Evolutionary conservation across 768 basidiomycete species (phyloP).

Genomic region (Trametes cingulata): DNA sequence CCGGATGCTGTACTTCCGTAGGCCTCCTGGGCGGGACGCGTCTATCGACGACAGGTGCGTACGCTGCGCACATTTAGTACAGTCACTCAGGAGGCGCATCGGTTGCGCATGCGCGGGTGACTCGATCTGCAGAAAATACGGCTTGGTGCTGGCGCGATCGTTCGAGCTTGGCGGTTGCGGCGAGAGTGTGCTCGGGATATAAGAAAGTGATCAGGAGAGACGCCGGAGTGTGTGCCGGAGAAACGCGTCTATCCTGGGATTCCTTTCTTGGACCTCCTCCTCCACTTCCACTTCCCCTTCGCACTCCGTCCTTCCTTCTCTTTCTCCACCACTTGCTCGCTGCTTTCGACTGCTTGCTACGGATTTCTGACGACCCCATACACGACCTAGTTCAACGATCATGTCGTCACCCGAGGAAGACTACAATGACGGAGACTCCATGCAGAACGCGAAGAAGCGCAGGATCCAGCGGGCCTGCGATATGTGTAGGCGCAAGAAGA

Average conservation of each 20-base stretch:
- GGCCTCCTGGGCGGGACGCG: too few relatives aligned
- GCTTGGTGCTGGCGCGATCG: too few relatives aligned
- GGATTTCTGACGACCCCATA: background rate
- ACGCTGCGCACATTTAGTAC: background rate
- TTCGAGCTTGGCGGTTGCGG: too few relatives aligned
- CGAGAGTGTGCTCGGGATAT: background rate
- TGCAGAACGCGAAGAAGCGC: slow-evolving; percentile 58
- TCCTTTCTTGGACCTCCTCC: background rate
- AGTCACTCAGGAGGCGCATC: too few relatives aligned
- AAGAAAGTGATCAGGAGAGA: background rate
- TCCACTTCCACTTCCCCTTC: background rate
- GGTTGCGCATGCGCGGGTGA: too few relatives aligned
- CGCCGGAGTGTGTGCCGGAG: slow-evolving; percentile 2
- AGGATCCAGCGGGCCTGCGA: slow-evolving; percentile 81
- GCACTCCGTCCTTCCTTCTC: background rate
- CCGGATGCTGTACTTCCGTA: too few relatives aligned
- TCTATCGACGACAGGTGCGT: too few relatives aligned
- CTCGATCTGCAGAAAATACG: too few relatives aligned
- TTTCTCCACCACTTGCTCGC: background rate
- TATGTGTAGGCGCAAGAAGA: slow-evolving; percentile 82
- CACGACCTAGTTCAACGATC: background rate
- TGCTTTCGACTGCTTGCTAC: background rate
- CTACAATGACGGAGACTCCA: slow-evolving; percentile 46
- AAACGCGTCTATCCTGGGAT: background rate
- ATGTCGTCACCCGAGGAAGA: slow-evolving; percentile 76